Base-by-base conservation (phyloP, 257 asterid species). In the Coffea eugenioides region DNA sequence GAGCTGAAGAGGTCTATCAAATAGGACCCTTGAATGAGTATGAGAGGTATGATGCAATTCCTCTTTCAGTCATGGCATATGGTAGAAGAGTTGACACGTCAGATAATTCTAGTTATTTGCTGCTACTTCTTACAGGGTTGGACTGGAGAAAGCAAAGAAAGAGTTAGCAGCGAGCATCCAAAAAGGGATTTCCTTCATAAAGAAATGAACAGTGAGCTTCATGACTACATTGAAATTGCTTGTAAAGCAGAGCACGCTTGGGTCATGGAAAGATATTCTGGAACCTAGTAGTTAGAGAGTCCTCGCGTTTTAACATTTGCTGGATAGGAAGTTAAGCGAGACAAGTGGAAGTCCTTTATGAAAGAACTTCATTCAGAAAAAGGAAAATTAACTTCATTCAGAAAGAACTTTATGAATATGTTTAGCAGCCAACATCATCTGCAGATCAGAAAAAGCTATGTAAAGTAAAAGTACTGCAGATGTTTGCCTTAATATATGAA, bases 1-100 rank as follows among this genome's bases (percentile, higher is more conserved):
- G 98, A 82, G 94, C 97, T 34, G 98, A 91, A 81, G 96, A 93
- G 87, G 90, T 93, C 80, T 87, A 76, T 88, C 98, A 93, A 75
- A 88, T 93, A 9, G 96, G 98, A 77, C 97, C 87, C 51, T 41
- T 93, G 85, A 92, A 90, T 66, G 97, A 91, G 84, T 93, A 91
- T 66, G 97, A 92, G 82, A 93, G 97, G 98, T 93, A 92, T 23
- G 64, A 8, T 25, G 1, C 45, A n/a, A 39, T 70, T 51, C 64
- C 57, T 41, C 43, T 18, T 45, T 51, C 45, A 36, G 13, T 11
- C 9, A 52, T 6, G 5, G 21, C 31, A 39, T 0, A 12, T 14
- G 36, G 62, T 59, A 16, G 0, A 71, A 71, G 34, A 46, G 41
- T 71, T 62, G 69, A 45, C 20, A 14, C 27, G 31, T 5, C 45